phyloP scores from a whole-genome alignment of 257 asterid genomes.

The Solanum bukasovii region DNA sequence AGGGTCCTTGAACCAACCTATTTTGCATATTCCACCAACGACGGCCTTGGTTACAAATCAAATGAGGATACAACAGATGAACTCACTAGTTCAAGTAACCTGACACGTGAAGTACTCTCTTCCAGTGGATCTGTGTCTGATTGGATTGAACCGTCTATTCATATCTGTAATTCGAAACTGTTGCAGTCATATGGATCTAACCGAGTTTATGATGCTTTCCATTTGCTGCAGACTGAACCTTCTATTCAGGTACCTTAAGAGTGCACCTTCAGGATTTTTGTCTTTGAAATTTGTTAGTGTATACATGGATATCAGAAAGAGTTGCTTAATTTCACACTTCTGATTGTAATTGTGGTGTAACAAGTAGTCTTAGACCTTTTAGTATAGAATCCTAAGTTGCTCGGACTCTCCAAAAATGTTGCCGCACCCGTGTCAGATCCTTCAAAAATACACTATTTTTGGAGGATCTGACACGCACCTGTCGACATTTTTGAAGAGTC shows the following conservation, averaged over 20 bases:
- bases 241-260: constrained; percentile 43
- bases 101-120: neutral
- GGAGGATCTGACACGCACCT: too few relatives aligned
- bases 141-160: constrained; percentile 49
- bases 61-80: constrained; percentile 7
- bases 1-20: constrained; percentile 35
- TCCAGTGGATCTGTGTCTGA: constrained; percentile 24
- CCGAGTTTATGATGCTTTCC: constrained; percentile 45
- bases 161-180: constrained; percentile 15
- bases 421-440: too few relatives aligned
- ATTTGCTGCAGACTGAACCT: constrained; percentile 52
- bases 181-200: constrained; percentile 25
- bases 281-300: neutral
- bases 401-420: too few relatives aligned
- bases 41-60: neutral
- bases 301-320: neutral
- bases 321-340: neutral
- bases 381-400: too few relatives aligned
- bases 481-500: too few relatives aligned
- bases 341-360: neutral
- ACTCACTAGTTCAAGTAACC: constrained; percentile 7
- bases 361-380: neutral
- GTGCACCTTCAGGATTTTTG: neutral
- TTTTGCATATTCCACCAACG: neutral
- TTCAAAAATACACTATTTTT: too few relatives aligned